These are phyloP conservation scores for Iberis pinnata DNA, from an alignment of 345 rosid species.

Conservation along the genomic window DNA sequence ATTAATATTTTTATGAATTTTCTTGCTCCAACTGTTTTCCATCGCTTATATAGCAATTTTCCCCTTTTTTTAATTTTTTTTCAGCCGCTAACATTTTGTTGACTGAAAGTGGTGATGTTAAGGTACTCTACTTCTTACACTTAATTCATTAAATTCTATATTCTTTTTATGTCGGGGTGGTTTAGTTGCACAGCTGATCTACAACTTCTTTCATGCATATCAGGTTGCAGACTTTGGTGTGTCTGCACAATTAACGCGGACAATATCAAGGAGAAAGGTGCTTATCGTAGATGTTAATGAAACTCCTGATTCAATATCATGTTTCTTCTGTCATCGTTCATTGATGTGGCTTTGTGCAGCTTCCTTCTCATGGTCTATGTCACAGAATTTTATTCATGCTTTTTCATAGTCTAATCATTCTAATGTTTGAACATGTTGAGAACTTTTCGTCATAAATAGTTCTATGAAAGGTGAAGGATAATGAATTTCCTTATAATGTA, in stretches of 20 bases:
- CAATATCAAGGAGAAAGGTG: slow-evolving; percentile 99
- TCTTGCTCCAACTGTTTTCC: slow-evolving; percentile 13
- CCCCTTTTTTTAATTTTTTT: slow-evolving; percentile 16
- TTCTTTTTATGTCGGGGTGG: slow-evolving; percentile 1
- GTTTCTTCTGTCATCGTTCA: slow-evolving; percentile 4
- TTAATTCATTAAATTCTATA: neutral
- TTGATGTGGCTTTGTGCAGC: slow-evolving; percentile 6
- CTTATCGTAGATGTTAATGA: slow-evolving; percentile 19
- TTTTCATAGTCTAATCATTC: slow-evolving; percentile 11
- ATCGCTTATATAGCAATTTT: slow-evolving; percentile 25
- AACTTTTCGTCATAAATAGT: neutral
- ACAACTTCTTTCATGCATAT: slow-evolving; percentile 24
- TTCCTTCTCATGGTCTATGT: neutral
- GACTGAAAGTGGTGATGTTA: slow-evolving; percentile 95
- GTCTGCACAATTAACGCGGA: slow-evolving; percentile 96
- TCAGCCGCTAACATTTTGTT: slow-evolving; percentile 96
- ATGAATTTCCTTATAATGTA: neutral
- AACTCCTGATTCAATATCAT: slow-evolving; percentile 8
- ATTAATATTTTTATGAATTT: neutral
- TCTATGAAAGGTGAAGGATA: slow-evolving; percentile 6
- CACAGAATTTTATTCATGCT: slow-evolving; percentile 4
- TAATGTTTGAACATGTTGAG: slow-evolving; percentile 6
- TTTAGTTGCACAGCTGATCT: slow-evolving; percentile 20
- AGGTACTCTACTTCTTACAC: slow-evolving; percentile 45
- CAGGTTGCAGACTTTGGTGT: slow-evolving; percentile 99